Evolutionary conservation across 2,329 filamentous ascomycete genomes (phyloP).

Genomic region (Fusarium pilosicola): DNA sequence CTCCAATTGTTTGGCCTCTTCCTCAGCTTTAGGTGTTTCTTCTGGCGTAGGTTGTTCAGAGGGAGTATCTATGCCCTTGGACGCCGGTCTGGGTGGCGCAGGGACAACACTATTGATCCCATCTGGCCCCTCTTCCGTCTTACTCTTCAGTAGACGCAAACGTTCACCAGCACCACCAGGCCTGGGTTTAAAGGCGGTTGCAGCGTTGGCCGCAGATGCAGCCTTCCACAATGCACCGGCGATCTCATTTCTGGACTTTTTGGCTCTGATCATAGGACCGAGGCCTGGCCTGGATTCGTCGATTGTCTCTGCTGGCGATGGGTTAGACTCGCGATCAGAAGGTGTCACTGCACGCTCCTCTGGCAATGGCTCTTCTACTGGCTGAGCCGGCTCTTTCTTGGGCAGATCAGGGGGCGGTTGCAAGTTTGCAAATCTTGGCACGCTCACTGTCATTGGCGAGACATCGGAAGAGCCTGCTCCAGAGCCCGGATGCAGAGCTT

Average conservation of each 20-base stretch:
- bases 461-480: conserved; percentile 37
- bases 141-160: conserved; percentile 70
- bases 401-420: conserved; percentile 38
- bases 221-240: conserved; percentile 83
- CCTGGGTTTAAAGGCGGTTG: conserved; percentile 80
- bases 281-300: conserved; percentile 52
- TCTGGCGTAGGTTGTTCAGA: conserved; percentile 36
- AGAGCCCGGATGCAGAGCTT: conserved; percentile 15
- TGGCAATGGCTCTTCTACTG: conserved; percentile 14
- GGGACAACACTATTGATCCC: conserved; percentile 91
- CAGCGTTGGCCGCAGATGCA: conserved; percentile 60
- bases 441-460: conserved; percentile 40
- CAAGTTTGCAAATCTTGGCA: conserved; percentile 25
- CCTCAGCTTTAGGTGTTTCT: conserved; percentile 1
- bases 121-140: conserved; percentile 76
- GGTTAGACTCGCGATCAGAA: conserved; percentile 2
- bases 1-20: conserved; percentile 10
- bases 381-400: conserved; percentile 6
- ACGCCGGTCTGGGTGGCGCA: conserved; percentile 69
- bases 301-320: conserved; percentile 12
- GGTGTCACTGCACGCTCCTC: conserved; percentile 37
- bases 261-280: conserved; percentile 90
- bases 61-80: conserved; percentile 48
- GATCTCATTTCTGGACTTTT: conserved; percentile 76
- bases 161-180: conserved; percentile 87